Evolutionary conservation across 2,329 filamentous ascomycete species (phyloP).

Genomic region (Knufia fluminis): DNA sequence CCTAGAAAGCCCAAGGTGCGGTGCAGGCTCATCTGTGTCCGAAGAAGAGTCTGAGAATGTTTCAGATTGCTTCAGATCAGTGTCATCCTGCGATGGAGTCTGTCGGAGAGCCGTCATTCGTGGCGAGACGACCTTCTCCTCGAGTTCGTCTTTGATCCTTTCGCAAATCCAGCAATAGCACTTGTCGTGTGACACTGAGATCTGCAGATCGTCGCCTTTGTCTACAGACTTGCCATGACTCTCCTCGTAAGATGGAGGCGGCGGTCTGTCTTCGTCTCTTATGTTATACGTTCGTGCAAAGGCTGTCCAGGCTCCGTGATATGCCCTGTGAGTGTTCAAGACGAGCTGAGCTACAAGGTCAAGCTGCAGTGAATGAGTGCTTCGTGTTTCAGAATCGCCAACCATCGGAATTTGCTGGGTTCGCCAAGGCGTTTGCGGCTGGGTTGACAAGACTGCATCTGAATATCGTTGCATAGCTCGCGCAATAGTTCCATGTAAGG

Average conservation of each 20-base stretch:
- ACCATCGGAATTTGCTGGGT: neutral
- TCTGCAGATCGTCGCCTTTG: neutral
- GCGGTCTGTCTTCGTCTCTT: neutral
- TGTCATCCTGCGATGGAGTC: neutral
- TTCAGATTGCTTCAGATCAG: neutral
- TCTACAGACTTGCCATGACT: neutral
- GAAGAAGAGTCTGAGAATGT: neutral
- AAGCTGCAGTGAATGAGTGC: neutral
- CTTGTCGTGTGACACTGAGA: neutral
- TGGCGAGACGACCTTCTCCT: neutral
- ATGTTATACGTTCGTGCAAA: neutral
- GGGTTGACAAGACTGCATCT: neutral
- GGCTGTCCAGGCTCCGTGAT: neutral
- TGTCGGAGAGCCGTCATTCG: neutral
- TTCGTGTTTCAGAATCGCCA: neutral
- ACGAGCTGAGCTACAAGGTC: neutral
- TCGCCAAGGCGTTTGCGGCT: neutral
- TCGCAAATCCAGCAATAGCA: constrained; percentile 6
- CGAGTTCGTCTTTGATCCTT: neutral
- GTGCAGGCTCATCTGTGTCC: neutral
- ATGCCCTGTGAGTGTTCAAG: neutral
- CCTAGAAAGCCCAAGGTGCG: neutral
- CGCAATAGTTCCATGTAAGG: neutral
- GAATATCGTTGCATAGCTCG: neutral
- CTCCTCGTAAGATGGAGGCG: neutral